Evolutionary conservation across 2,329 filamentous ascomycete genomes (phyloP).

Genomic region (Trichoderma arundinaceum): DNA sequence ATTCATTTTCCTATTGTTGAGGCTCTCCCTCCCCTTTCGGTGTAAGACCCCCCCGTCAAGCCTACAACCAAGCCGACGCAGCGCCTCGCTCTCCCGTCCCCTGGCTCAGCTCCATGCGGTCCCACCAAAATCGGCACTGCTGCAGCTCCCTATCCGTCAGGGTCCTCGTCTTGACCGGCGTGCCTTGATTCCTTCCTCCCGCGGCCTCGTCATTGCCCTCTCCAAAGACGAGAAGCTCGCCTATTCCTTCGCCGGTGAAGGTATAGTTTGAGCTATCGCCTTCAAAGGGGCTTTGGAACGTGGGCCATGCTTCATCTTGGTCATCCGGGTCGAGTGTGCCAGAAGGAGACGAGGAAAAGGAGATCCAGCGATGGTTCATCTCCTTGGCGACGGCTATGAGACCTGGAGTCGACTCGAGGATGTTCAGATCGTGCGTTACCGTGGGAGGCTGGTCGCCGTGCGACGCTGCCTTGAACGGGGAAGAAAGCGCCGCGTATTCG

Average conservation of each 20-base stretch:
- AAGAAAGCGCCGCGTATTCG: slow-evolving; percentile 60
- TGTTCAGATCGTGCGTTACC: slow-evolving; percentile 51
- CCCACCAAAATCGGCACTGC: slow-evolving; percentile 68
- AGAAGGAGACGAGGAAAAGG: slow-evolving; percentile 42
- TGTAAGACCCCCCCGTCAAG: neutral
- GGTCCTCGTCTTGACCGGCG: slow-evolving; percentile 50
- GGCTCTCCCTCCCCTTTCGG: neutral
- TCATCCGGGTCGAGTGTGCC: slow-evolving; percentile 34
- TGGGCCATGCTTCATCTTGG: slow-evolving; percentile 47
- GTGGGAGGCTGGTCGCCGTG: slow-evolving; percentile 55
- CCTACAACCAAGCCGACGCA: slow-evolving; percentile 20
- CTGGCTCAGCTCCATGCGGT: slow-evolving; percentile 48
- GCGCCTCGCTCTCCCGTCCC: slow-evolving; percentile 35
- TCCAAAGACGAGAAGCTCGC: slow-evolving; percentile 61
- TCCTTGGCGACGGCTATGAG: slow-evolving; percentile 46
- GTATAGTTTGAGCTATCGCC: slow-evolving; percentile 37
- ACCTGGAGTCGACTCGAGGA: slow-evolving; percentile 45
- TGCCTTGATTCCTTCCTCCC: slow-evolving; percentile 47
- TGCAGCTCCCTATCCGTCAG: slow-evolving; percentile 52
- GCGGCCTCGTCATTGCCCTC: slow-evolving; percentile 62
- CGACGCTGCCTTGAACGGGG: slow-evolving; percentile 48
- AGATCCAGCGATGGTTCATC: slow-evolving; percentile 53
- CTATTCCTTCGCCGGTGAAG: slow-evolving; percentile 36
- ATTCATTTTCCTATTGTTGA: neutral
- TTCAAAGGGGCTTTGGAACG: slow-evolving; percentile 50